Evolutionary conservation across 2,329 filamentous ascomycete species (phyloP), one percentile per base, ranked within the genome.

Genomic region (Talaromyces sp.): DNA sequence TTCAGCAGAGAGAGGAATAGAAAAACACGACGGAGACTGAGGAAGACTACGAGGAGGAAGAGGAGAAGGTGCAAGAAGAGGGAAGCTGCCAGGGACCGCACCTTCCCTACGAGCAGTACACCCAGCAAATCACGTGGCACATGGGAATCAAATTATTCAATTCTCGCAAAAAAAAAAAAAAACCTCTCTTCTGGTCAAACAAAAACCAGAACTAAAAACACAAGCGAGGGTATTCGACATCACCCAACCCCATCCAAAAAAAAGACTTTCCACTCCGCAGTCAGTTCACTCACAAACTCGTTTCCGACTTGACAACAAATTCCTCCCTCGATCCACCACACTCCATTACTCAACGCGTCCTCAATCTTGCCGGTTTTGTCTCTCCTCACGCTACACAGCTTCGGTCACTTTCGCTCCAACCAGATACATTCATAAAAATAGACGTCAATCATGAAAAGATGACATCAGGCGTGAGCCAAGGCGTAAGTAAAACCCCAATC

Each of bases 371-470:
- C 43, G 43, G 43, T 46, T 43, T 14, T n/a, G n/a, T n/a, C n/a
- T 31, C 17, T 53, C 51, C 31, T 21, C 27, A 51, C 52, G 48
- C 58, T 56, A 29, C 38, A 43, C 38, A 43, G 29, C 32, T 51
- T 24, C 31, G 26, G 17, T 55, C 29, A 52, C n/a, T 60, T 56
- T 12, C 29, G 32, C 53, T 60, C 46, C 48, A 52, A 52, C 48
- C 24, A 27, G 48, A 29, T 52, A 27, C 26, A n/a, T 52, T 52
- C 48, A 52, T 52, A 52, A 29, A 27, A 60, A 60, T 52, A 60
- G 59, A 57, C 50, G 59, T 38, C 59, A 54, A 57, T 57, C 27
- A 57, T 53, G 38, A 55, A 55, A 55, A 43, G 35, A 55, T 43
- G 53, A 55, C 35, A 55, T 55, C 53, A 41, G 53, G 53, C 53